Conservation (phyloP, 805 yeast species). For the Candida chilensis region DNA sequence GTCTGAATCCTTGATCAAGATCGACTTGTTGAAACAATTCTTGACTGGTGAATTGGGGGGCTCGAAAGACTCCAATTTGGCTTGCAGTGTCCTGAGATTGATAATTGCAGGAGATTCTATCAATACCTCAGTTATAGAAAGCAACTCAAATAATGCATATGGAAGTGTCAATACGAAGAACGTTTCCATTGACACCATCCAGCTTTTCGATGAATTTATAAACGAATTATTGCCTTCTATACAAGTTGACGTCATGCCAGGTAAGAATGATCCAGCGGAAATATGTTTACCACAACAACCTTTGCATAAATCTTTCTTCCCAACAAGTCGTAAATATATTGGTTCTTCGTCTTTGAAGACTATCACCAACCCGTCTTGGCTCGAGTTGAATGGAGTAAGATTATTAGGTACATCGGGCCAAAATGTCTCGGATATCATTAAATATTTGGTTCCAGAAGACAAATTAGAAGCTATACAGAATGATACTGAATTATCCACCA, state of each 20-base stretch:
- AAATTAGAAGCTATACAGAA: conserved; percentile 16
- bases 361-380: conserved; percentile 61
- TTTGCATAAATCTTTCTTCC: conserved; percentile 69
- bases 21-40: conserved; percentile 59
- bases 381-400: conserved; percentile 45
- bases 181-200: conserved; percentile 41
- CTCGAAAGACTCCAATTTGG: conserved; percentile 11
- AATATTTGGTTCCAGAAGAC: conserved; percentile 43
- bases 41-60: conserved; percentile 61
- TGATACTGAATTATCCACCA: conserved; percentile 8
- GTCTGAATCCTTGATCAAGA: conserved; percentile 28
- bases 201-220: conserved; percentile 52
- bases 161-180: conserved; percentile 26
- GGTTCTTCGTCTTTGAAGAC: conserved; percentile 8
- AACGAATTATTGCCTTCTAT: conserved; percentile 45
- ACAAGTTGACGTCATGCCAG: conserved; percentile 79
- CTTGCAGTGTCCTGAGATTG: conserved; percentile 33
- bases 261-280: conserved; percentile 80
- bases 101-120: conserved; percentile 72
- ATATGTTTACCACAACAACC: conserved; percentile 84
- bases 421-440: conserved; percentile 67
- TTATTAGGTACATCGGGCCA: conserved; percentile 80
- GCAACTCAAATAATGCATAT: conserved; percentile 2
- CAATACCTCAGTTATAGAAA: too few relatives aligned
- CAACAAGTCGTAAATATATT: conserved; percentile 29